Evolutionary conservation across 2,329 filamentous ascomycete genomes (phyloP), one percentile per base, ranked within the genome.

Genomic region (Diaporthe velutina): DNA sequence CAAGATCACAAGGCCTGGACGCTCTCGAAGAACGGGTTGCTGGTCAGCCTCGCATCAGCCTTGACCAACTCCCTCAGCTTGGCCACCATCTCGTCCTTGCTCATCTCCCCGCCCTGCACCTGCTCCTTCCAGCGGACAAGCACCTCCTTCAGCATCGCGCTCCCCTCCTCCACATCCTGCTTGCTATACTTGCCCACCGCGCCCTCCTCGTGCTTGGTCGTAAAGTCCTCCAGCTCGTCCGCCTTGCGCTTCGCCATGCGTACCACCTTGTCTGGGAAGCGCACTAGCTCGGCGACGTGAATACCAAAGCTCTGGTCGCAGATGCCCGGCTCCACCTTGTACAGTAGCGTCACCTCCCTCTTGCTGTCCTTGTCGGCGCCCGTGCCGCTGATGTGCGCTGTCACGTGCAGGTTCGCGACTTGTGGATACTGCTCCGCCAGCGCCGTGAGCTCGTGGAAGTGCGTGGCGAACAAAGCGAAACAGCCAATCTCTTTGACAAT

Each of bases 171-270:
- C 0, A 98, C 94, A 78, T 99, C 95, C 77, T 95, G 90, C 80
- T 95, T 95, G 77, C 90, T 93, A 81, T 95, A 95, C 78, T 90
- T 85, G 10, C 88, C 86, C 9, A 88, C 79, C 1, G 84, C 81
- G 3, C 83, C 80, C 58, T 89, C 88, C 76, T 94, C 92, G 79
- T 94, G 92, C 85, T 95, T 96, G 68, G 90, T 90, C 0, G 94
- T 94, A 80, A 99, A 99, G 83, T 99, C 97, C 83, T 99, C 97
- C 48, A 99, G 89, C 87, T 99, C 97, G 83, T 98, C 97, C 0
- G 97, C 97, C 86, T 99, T 99, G 79, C 97, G 91, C 86, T 98
- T 98, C n/a, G 97, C 97, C 97, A 99, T 99, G 77, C 95, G 95
- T 76, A 99, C 94, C 22, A 99, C 97, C 86, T 99, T 99, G 79